Base-by-base conservation (phyloP, 441 rosid genomes). In the Isatis lusitanica region DNA sequence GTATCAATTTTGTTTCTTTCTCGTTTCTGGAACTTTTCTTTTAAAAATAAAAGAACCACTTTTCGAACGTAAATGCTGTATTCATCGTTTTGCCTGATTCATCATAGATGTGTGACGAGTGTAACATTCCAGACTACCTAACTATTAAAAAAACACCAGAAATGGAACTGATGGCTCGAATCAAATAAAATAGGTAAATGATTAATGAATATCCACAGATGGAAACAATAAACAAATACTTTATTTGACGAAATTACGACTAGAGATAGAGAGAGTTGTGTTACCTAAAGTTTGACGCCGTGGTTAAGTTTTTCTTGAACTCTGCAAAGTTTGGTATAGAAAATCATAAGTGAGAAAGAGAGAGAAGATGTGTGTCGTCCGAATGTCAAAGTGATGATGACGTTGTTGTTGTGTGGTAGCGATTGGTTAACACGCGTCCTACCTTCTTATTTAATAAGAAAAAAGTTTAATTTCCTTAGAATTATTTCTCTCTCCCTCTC, bases 371-470 rank as follows among this genome's bases (percentile, higher is more conserved):
- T 33, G 17, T 33, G 65, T 73, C 66, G 65, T 33, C 42, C 51
- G 30, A 30, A 52, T 16, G 63, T 56, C 67, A 59, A 66, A 47
- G 47, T 40, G 64, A 42, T 75, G 64, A 42, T 62, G 68, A 64
- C 26, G 46, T 10, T 15, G n/a, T 33, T 7, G 35, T 44, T 28
- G 61, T 16, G 52, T 13, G 16, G 31, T 11, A 63, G 53, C 75
- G 62, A 56, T 33, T 57, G 48, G 24, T 17, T 21, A 21, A 58
- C 76, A 76, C 80, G 76, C 46, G 80, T 70, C 76, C 21, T 12
- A 48, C 17, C 6, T 17, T 53, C 2, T 12, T 53, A 56, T 57
- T 48, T 21, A 21, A 21, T 21, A 21, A 21, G 24, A 21, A 9
- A 52, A 53, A 1, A 33, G 33, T 56, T 76, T 11, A 39, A 2